Conservation (phyloP, 768 basidiomycete species). For the Boletus tylopilopsis region DNA sequence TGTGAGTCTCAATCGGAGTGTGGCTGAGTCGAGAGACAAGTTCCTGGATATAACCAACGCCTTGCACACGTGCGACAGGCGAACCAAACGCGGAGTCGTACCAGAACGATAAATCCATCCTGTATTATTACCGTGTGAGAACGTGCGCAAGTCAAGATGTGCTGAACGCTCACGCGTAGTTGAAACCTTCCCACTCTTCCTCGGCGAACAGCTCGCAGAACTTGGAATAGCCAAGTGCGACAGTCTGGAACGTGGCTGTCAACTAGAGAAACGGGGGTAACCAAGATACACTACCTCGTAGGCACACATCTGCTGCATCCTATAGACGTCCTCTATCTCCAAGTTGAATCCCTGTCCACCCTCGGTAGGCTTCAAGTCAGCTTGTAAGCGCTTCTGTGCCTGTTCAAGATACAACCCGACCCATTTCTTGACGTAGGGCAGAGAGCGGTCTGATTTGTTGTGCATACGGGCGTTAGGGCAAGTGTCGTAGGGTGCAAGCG, state of each 20-base stretch:
- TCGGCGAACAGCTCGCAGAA: slow-evolving; percentile 90
- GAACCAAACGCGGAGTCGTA: slow-evolving; percentile 81
- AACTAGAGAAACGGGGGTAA: background rate
- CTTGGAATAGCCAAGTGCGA: slow-evolving; percentile 85
- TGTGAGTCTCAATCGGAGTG: slow-evolving; percentile 63
- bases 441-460: slow-evolving; percentile 53
- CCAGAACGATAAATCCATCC: slow-evolving; percentile 26
- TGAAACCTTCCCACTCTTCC: slow-evolving; percentile 91
- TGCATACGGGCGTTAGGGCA: slow-evolving; percentile 58
- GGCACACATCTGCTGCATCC: slow-evolving; percentile 79
- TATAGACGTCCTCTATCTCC: slow-evolving; percentile 64
- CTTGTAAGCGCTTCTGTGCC: slow-evolving; percentile 58
- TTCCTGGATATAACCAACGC: slow-evolving; percentile 80
- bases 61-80: slow-evolving; percentile 71
- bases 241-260: slow-evolving; percentile 54
- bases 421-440: slow-evolving; percentile 63
- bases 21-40: slow-evolving; percentile 79
- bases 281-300: slow-evolving; percentile 56
- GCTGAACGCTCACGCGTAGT: slow-evolving; percentile 61
- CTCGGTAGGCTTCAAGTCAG: slow-evolving; percentile 36
- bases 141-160: background rate
- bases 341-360: slow-evolving; percentile 50
- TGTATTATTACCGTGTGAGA: slow-evolving; percentile 1
- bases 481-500: slow-evolving; percentile 81
- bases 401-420: slow-evolving; percentile 64